A percentile compares a stretch with the other conserved stretches of the same genome.
Conservation (phyloP, 106 monocot genomes). For the Dioscorea zingiberensis region DNA sequence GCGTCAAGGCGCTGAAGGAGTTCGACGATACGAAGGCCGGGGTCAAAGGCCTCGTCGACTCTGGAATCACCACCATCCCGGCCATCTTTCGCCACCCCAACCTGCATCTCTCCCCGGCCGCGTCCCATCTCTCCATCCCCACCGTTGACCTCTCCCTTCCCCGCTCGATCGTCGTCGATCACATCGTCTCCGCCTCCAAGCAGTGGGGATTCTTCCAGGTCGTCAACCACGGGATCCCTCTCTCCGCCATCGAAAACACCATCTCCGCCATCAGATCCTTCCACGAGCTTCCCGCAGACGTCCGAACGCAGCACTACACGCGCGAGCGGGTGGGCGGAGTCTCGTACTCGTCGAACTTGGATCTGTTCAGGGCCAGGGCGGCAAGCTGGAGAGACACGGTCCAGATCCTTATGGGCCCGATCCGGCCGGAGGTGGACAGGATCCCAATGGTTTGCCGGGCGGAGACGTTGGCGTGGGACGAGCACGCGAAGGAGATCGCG, state of each 20-base stretch:
- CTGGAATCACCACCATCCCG: neutral
- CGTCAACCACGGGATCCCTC: slow-evolving; percentile 26
- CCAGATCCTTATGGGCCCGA: neutral
- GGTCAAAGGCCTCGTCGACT: slow-evolving; percentile 6
- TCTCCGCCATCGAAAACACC: neutral
- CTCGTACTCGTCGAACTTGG: neutral
- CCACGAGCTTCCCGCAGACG: neutral
- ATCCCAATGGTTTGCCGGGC: too few species aligned
- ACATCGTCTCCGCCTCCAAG: slow-evolving; percentile 4
- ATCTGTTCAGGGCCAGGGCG: neutral
- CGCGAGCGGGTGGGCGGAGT: neutral
- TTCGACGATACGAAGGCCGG: too few species aligned
- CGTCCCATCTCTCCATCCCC: too few species aligned
- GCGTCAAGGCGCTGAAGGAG: too few species aligned
- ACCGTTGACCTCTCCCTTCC: neutral
- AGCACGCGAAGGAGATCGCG: too few species aligned
- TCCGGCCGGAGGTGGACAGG: neutral
- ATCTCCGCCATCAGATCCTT: slow-evolving; percentile 17
- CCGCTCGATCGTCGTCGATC: too few species aligned
- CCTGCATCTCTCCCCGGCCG: slow-evolving; percentile 16
- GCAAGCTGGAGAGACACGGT: neutral
- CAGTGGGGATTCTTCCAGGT: slow-evolving; percentile 28
- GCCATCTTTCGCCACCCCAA: slow-evolving; percentile 17
- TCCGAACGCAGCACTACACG: neutral
- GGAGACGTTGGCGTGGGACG: too few species aligned